Conservation (phyloP, 2,329 filamentous ascomycete species). For the Aspergillus hortae region DNA sequence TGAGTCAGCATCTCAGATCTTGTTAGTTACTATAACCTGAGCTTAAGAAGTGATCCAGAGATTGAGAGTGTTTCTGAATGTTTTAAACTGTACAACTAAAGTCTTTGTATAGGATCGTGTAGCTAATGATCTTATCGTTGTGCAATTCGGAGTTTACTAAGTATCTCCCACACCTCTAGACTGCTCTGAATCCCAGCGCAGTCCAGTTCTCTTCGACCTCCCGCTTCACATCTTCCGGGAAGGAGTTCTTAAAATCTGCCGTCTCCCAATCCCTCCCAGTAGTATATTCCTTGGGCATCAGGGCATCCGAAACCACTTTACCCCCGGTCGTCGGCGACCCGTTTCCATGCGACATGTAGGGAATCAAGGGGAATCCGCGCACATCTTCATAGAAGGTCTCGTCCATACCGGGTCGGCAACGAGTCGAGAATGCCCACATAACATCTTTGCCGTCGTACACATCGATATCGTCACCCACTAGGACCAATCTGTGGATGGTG, state of each 20-base stretch:
- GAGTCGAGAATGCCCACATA: constrained; percentile 49
- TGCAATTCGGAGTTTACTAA: background rate
- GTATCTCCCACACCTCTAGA: background rate
- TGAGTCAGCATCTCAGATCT: background rate
- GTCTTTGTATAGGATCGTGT: too few relatives aligned
- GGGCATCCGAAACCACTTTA: constrained; percentile 46
- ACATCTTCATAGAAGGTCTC: constrained; percentile 48
- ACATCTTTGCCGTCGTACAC: constrained; percentile 45
- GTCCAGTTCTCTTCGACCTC: constrained; percentile 38
- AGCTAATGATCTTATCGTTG: too few relatives aligned
- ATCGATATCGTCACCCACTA: constrained; percentile 51
- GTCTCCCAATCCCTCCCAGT: constrained; percentile 29
- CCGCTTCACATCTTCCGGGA: constrained; percentile 39
- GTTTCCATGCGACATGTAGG: constrained; percentile 47
- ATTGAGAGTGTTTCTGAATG: too few relatives aligned
- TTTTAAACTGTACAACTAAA: too few relatives aligned
- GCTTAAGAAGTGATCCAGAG: too few relatives aligned
- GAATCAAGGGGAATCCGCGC: constrained; percentile 43
- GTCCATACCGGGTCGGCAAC: constrained; percentile 45
- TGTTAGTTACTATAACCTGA: too few relatives aligned
- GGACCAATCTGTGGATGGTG: constrained; percentile 40
- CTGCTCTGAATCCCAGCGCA: constrained; percentile 24
- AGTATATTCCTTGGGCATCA: constrained; percentile 44
- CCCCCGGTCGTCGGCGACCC: constrained; percentile 33
- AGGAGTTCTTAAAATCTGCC: constrained; percentile 32